Base-by-base conservation (phyloP, 345 rosid genomes). In the Gossypium stocksii region DNA sequence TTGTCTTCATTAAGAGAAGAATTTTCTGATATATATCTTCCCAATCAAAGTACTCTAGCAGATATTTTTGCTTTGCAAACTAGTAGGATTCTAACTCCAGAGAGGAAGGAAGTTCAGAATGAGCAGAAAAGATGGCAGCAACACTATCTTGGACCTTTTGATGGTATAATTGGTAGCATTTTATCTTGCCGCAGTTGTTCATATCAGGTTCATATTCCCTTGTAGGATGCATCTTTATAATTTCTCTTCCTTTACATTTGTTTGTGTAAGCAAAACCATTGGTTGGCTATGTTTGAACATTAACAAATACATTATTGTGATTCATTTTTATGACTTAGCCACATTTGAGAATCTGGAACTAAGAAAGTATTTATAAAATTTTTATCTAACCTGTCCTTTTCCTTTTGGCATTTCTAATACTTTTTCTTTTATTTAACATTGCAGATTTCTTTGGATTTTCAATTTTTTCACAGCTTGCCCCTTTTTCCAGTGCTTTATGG, bases 361-460 rank as follows among this genome's bases (percentile, higher is more conserved):
- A 34, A 73, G 3, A 22, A 17, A 60, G 22, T 38, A 19, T 53
- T 71, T 16, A 43, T 71, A 52, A 73, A 61, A 2, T 2, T 64
- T 52, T 48, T 11, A 9, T 56, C n/a, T 56, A 43, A 54, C 22
- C 17, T 62, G 22, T 29, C 70, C 22, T 16, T 7, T 12, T 20
- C 27, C 38, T 74, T 74, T 74, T 52, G 41, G 25, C 16, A 44
- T 48, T 9, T 43, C 38, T 15, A 15, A 25, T 27, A 27, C 38
- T 66, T 54, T 22, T 44, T 48, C 34, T 45, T 56, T 66, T 20
- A 5, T 14, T n/a, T 12, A 22, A 70, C 73, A 65, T 75, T 80
- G 87, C 90, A 94, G 97, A 88, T 94, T 76, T 87, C 95, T 0
- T 79, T 92, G 89, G 91, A 89, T 77, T 94, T 83, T 80, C 95